These are phyloP conservation scores for Phaffia tasmanica DNA, from an alignment of 768 basidiomycete species.

Conservation along the genomic window DNA sequence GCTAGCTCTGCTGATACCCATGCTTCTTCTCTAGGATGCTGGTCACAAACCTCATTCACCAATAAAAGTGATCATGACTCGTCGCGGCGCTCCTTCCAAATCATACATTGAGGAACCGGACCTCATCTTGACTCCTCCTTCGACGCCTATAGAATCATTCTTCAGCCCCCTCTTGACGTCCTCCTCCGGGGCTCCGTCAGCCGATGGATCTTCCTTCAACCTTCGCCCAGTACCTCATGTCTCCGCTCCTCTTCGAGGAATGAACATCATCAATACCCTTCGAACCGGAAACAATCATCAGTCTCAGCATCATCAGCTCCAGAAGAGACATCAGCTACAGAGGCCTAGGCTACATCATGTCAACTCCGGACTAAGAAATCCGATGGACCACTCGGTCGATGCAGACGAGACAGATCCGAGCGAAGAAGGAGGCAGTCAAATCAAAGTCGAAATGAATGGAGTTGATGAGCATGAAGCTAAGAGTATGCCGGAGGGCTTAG, in stretches of 20 bases:
- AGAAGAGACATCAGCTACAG: background rate
- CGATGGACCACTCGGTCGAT: too few species aligned
- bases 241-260: slow-evolving; percentile 12
- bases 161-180: background rate
- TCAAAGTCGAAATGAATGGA: too few species aligned
- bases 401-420: background rate
- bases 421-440: background rate
- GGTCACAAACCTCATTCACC: slow-evolving; percentile 17
- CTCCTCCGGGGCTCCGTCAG: background rate
- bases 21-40: slow-evolving; percentile 5
- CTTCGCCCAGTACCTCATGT: slow-evolving; percentile 7
- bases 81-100: slow-evolving; percentile 19
- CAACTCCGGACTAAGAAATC: too few species aligned
- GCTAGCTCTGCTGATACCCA: background rate
- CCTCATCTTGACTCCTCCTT: background rate
- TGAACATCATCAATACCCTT: slow-evolving; percentile 10
- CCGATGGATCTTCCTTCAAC: slow-evolving; percentile 1
- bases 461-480: too few species aligned
- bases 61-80: slow-evolving; percentile 26
- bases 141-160: background rate
- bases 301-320: background rate
- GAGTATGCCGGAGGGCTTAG: too few species aligned
- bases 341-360: too few species aligned
- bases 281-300: slow-evolving; percentile 11
- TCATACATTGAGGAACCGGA: slow-evolving; percentile 24